Percentiles rank a stretch among this genome's conserved stretches.
These are phyloP conservation scores for Termitomyces sp. DNA, from an alignment of 768 basidiomycete genomes.

Conservation along the genomic window DNA sequence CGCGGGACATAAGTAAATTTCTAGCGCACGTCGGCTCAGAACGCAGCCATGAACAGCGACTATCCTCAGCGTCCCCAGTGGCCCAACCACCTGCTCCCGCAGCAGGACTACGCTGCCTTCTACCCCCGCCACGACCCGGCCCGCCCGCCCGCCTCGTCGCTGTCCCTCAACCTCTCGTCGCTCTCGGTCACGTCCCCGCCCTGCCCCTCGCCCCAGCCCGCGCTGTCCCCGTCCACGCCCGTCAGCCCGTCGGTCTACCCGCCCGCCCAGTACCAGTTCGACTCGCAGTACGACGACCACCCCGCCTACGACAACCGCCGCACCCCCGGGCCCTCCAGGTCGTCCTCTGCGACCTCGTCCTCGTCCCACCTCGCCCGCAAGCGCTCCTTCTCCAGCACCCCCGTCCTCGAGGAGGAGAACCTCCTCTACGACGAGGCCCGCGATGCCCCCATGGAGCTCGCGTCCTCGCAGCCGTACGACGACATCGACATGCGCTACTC, in stretches of 20 bases:
- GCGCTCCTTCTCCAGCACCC: conserved; percentile 54
- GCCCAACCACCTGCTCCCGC: conserved; percentile 1
- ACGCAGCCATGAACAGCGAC: conserved; percentile 9
- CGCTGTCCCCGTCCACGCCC: conserved; percentile 61
- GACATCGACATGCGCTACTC: conserved; percentile 32
- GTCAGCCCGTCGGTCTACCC: conserved; percentile 46
- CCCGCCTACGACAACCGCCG: conserved; percentile 22
- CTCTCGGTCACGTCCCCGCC: conserved; percentile 64
- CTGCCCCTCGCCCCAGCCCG: conserved; percentile 60
- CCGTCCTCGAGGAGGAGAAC: conserved; percentile 36
- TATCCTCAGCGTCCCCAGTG: conserved; percentile 11
- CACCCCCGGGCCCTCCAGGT: conserved; percentile 24
- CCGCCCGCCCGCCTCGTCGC: conserved; percentile 22
- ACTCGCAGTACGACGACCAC: conserved; percentile 30
- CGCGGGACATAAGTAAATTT: conserved; percentile 15
- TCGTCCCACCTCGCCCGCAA: conserved; percentile 61
- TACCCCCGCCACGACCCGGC: neutral
- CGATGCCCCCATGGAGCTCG: conserved; percentile 31
- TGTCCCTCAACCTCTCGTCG: conserved; percentile 54
- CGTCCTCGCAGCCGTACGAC: conserved; percentile 37
- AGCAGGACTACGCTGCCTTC: conserved; percentile 1
- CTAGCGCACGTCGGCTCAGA: too few relatives aligned
- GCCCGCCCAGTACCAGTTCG: conserved; percentile 50
- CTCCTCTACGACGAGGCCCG: conserved; percentile 33
- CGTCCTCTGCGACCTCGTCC: conserved; percentile 48